Percentiles rank a stretch among this genome's conserved stretches.
Conservation (phyloP, 768 basidiomycete genomes). For the Mycena vulgaris region DNA sequence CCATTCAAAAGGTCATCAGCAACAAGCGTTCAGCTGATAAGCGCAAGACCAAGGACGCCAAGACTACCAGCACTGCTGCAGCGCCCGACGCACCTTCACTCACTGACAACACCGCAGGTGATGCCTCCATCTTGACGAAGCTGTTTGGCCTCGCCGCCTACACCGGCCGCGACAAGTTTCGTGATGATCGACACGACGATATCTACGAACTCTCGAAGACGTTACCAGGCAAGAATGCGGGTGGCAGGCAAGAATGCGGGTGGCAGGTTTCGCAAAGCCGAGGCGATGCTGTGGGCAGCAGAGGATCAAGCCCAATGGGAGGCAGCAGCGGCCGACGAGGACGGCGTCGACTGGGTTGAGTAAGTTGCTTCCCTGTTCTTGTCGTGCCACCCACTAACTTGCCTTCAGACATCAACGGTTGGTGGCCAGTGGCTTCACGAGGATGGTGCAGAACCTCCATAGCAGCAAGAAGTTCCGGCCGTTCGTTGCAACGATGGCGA, state of each 20-base stretch:
- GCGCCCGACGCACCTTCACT: not conserved
- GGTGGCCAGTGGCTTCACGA: conserved; percentile 5
- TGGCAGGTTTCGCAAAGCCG: conserved; percentile 27
- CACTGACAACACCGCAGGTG: not conserved
- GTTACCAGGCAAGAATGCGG: conserved; percentile 9
- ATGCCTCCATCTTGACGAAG: conserved; percentile 4
- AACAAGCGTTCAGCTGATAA: conserved; percentile 23
- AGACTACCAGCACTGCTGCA: not conserved
- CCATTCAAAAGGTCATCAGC: conserved; percentile 29
- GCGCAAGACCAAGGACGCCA: not conserved
- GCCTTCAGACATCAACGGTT: conserved; percentile 22
- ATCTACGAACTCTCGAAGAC: conserved; percentile 15
- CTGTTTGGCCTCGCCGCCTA: conserved; percentile 1
- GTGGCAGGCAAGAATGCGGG: conserved; percentile 27
- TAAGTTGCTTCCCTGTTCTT: not conserved
- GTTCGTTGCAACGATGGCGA: conserved; percentile 17
- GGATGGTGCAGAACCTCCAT: conserved; percentile 24
- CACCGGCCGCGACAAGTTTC: conserved; percentile 28
- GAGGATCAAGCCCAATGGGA: conserved; percentile 25
- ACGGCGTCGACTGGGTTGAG: conserved; percentile 28
- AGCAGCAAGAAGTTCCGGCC: conserved; percentile 16
- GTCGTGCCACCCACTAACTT: not conserved
- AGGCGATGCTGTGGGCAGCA: conserved; percentile 14
- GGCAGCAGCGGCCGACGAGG: not conserved
- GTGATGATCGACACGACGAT: conserved; percentile 10